Base-by-base conservation (phyloP, 805 yeast genomes). In the Saccharomyces mikatae region DNA sequence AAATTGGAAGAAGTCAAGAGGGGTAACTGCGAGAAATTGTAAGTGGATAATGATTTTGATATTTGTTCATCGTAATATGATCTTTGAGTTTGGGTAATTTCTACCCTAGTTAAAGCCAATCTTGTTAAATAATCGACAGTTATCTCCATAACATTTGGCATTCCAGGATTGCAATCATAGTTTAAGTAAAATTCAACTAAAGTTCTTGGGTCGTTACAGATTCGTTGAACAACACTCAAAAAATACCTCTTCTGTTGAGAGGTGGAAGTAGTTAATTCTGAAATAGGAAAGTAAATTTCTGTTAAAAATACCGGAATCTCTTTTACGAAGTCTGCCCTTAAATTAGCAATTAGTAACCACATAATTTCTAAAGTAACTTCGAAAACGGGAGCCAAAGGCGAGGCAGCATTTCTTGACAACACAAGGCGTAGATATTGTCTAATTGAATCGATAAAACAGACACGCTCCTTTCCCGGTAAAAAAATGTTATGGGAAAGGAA, bases 281-380 rank as follows among this genome's bases (percentile, higher is more conserved):
- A 80, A 47, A 95, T 89, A 2, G 98, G 97, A 71, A 94, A 87
- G 69, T 94, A 94, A 52, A 92, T 89, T 64, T 94, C 98, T 48
- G 84, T 86, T 74, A 91, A 81, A 65, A 95, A 88, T 0, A 95
- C 96, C 0, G 97, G 96, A 48, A 94, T 88, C 67, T 94, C 99
- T 60, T 86, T 80, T 70, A 91, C 92, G 75, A 94, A 90, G 61
- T 87, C 94, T 13, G 86, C 79, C 66, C 99, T 82, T 62, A 95
- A 74, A 62, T 89, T 87, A 26, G 90, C 81, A 46, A 92, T 76
- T 61, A 94, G 76, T 46, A 92, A 74, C 96, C 97, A 94, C 74
- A 90, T 90, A 17, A 95, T 91, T 70, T 94, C 98, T 46, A 92
- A 77, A 3, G 96, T 84, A 9, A 92, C 81, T 66, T 92, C 97